Conservation (phyloP, 2,329 filamentous ascomycete species). For the Aspergillus ochraceoroseus region DNA sequence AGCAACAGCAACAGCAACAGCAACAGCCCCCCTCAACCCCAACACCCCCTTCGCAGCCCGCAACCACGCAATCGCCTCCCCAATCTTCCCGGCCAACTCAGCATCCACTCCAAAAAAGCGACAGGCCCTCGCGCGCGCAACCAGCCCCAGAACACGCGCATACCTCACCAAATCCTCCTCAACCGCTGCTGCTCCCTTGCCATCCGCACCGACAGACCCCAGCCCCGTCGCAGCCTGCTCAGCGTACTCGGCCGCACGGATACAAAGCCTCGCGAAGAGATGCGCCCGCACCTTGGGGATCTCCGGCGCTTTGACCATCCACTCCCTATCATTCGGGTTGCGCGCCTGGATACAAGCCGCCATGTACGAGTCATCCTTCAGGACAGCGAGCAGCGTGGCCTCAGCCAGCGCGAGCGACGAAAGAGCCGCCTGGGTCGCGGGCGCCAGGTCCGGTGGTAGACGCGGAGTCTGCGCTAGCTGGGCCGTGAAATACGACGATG, state of each 20-base stretch:
- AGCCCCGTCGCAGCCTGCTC: slow-evolving; percentile 60
- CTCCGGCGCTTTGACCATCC: slow-evolving; percentile 90
- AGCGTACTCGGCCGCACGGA: slow-evolving; percentile 84
- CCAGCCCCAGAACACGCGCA: slow-evolving; percentile 66
- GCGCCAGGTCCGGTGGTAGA: slow-evolving; percentile 45
- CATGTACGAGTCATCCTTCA: slow-evolving; percentile 93
- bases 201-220: slow-evolving; percentile 32
- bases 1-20: no score
- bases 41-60: slow-evolving; percentile 70
- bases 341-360: slow-evolving; percentile 73
- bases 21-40: slow-evolving; percentile 53
- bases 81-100: slow-evolving; percentile 74
- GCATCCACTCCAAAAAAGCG: slow-evolving; percentile 88
- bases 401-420: slow-evolving; percentile 68
- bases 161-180: slow-evolving; percentile 67
- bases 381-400: slow-evolving; percentile 79
- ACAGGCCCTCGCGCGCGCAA: slow-evolving; percentile 77
- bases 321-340: slow-evolving; percentile 80
- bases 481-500: slow-evolving; percentile 47
- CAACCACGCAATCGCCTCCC: slow-evolving; percentile 82
- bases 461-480: slow-evolving; percentile 1
- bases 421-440: slow-evolving; percentile 41
- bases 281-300: slow-evolving; percentile 85
- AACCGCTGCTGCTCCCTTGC: slow-evolving; percentile 38
- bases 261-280: slow-evolving; percentile 78